Evolutionary conservation across 129 eudicot genomes (phyloP).

Genomic region (Pittosporum tobira): DNA sequence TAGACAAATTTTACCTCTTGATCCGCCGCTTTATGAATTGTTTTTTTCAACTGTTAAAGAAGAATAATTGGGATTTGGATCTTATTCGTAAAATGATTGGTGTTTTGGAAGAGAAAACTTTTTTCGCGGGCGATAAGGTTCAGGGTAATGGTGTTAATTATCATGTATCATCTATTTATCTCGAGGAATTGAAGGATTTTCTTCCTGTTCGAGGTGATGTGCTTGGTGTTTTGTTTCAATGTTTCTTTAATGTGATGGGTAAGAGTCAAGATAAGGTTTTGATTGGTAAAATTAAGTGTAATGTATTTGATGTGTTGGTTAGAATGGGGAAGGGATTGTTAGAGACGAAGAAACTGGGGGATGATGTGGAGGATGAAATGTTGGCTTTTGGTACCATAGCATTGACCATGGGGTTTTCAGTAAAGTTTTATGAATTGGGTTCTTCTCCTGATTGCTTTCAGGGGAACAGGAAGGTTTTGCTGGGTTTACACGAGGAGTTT

Average conservation of each 20-base stretch:
- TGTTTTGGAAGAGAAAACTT: conserved; percentile 36
- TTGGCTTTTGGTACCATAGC: conserved; percentile 45
- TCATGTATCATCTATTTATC: conserved; percentile 64
- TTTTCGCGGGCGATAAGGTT: conserved; percentile 42
- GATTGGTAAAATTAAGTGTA: conserved; percentile 56
- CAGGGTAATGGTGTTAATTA: conserved; percentile 77
- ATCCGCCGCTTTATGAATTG: conserved; percentile 50
- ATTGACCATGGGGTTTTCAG: conserved; percentile 49
- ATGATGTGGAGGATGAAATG: conserved; percentile 32
- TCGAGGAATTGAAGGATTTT: conserved; percentile 60
- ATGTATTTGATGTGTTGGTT: conserved; percentile 60
- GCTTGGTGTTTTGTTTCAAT: conserved; percentile 37
- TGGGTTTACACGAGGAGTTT: conserved; percentile 62
- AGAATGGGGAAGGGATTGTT: conserved; percentile 50
- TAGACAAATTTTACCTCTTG: conserved; percentile 74
- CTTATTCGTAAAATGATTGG: conserved; percentile 27
- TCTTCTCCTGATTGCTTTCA: conserved; percentile 70
- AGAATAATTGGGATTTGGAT: conserved; percentile 47
- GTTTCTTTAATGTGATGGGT: conserved; percentile 34
- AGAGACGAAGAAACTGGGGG: conserved; percentile 39
- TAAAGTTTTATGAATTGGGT: conserved; percentile 52
- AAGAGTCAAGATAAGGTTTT: conserved; percentile 43
- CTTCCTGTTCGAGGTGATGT: conserved; percentile 44
- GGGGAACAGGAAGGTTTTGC: conserved; percentile 77
- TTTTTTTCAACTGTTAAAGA: conserved; percentile 38